These are phyloP conservation scores for Closterium sp. DNA, from an alignment of 139 green algal genomes.

Conservation along the genomic window DNA sequence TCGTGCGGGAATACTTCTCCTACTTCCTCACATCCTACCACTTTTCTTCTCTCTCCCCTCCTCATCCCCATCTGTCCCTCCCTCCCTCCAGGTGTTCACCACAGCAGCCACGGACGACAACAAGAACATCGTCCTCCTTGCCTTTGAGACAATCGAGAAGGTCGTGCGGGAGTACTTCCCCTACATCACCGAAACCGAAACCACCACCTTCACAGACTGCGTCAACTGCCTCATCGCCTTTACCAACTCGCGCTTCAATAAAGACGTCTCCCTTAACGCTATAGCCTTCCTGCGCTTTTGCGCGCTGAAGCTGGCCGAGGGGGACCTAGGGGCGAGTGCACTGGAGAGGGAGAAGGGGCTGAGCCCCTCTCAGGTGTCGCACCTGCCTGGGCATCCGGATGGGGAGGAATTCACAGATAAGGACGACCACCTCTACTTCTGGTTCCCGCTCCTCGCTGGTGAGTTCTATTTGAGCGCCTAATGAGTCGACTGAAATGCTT, in stretches of 20 bases:
- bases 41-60: neutral
- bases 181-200: constrained; percentile 97
- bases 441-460: constrained; percentile 94
- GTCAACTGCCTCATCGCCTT: constrained; percentile 99
- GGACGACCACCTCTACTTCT: constrained; percentile 97
- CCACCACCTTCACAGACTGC: constrained; percentile 96
- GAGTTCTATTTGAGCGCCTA: too few relatives aligned
- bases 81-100: too few relatives aligned
- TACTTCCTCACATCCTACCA: constrained; percentile 49
- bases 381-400: neutral
- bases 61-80: too few relatives aligned
- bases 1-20: constrained; percentile 95
- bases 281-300: constrained; percentile 98
- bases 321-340: constrained; percentile 76
- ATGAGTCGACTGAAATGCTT: too few relatives aligned
- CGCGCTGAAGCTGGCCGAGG: constrained; percentile 91
- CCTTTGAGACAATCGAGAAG: constrained; percentile 86
- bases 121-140: constrained; percentile 52
- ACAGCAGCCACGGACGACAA: constrained; percentile 66
- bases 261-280: constrained; percentile 91
- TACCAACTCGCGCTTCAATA: constrained; percentile 93
- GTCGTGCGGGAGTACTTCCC: constrained; percentile 97
- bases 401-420: constrained; percentile 71
- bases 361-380: neutral
- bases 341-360: constrained; percentile 7